Conservation (phyloP, 2,329 filamentous ascomycete genomes). For the Trematosphaeria pertusa region DNA sequence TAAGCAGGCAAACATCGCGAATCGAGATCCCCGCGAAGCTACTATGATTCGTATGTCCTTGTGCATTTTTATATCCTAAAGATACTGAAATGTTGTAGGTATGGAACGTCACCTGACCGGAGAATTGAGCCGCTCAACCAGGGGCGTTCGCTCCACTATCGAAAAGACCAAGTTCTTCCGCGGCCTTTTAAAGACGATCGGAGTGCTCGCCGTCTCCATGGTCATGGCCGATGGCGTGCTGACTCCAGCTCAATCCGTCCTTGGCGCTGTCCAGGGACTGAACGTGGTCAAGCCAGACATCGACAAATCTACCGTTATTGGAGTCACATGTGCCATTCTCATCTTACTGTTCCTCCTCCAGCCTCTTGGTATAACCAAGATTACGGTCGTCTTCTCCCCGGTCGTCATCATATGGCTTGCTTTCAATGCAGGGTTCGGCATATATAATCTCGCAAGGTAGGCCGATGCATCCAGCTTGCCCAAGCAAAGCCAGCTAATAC, state of each 20-base stretch:
- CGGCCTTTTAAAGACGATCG: constrained; percentile 64
- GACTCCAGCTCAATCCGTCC: constrained; percentile 73
- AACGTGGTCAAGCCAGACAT: constrained; percentile 66
- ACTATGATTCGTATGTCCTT: constrained; percentile 56
- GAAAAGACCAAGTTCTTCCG: constrained; percentile 64
- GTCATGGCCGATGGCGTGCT: constrained; percentile 72
- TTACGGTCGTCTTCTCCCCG: constrained; percentile 69
- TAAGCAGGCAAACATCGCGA: constrained; percentile 64
- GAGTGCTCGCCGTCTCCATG: constrained; percentile 71
- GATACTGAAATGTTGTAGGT: constrained; percentile 17
- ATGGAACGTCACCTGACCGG: constrained; percentile 66
- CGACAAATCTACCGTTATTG: constrained; percentile 64
- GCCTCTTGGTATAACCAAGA: constrained; percentile 67
- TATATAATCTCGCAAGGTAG: constrained; percentile 57
- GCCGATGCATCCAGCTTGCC: too few relatives aligned
- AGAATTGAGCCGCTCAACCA: constrained; percentile 62
- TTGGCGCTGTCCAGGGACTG: constrained; percentile 70
- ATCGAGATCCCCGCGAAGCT: constrained; percentile 64
- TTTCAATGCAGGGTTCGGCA: constrained; percentile 68
- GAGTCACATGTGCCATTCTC: constrained; percentile 69
- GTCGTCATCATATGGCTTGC: constrained; percentile 72
- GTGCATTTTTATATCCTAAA: neutral
- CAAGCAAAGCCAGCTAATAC: too few relatives aligned
- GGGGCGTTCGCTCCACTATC: constrained; percentile 62
- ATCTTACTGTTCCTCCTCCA: constrained; percentile 69